phyloP scores from a whole-genome alignment of 371 early-diverging fungal genomes.

The Parasitella parasitica region DNA sequence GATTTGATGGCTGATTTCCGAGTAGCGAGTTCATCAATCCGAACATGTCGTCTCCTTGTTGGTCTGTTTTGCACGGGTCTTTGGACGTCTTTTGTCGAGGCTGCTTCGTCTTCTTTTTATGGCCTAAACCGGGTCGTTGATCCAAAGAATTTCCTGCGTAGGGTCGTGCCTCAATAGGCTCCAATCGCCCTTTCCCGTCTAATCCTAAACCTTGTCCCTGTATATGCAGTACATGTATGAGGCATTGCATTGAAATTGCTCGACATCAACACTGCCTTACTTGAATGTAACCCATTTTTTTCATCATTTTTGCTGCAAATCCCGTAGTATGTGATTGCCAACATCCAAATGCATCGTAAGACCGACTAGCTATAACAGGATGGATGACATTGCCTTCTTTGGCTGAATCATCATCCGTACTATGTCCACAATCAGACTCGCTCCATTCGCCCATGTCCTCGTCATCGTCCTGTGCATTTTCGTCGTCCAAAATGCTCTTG shows the following conservation, averaged over 20 bases:
- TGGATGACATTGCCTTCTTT: background rate
- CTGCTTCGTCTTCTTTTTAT: background rate
- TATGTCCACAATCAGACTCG: constrained; percentile 7
- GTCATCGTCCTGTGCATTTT: background rate
- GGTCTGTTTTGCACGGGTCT: background rate
- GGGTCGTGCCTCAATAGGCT: constrained; percentile 15
- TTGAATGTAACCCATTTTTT: constrained; percentile 37
- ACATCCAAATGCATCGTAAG: constrained; percentile 7
- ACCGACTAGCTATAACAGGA: background rate
- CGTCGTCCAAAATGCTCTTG: background rate
- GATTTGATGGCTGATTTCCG: background rate
- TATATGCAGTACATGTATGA: no score
- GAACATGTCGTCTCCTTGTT: constrained; percentile 14
- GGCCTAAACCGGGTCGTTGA: constrained; percentile 16
- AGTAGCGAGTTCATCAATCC: constrained; percentile 18
- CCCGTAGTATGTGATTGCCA: constrained; percentile 39
- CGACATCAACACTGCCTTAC: constrained; percentile 6
- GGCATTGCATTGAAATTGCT: no score
- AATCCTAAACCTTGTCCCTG: constrained; percentile 34
- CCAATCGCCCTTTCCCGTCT: constrained; percentile 26
- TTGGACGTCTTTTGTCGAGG: constrained; percentile 1
- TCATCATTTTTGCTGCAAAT: constrained; percentile 39
- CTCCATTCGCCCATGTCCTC: constrained; percentile 2
- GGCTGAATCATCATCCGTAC: background rate
- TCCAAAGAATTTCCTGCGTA: background rate